phyloP scores from a whole-genome alignment of 352 stramenopile species.

The Thalassiosira livingstoniorum region DNA sequence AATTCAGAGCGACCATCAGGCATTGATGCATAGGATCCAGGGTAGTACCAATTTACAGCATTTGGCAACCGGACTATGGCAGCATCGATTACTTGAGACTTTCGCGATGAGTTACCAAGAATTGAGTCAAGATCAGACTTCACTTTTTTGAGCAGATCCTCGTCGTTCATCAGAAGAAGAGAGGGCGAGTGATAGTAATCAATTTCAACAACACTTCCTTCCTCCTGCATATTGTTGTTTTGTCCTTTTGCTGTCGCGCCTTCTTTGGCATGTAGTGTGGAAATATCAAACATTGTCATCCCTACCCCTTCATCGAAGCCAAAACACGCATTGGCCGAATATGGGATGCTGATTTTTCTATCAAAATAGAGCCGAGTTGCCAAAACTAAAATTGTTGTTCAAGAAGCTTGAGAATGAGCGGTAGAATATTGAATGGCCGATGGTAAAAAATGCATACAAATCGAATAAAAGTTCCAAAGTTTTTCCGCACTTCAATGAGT shows the following conservation, averaged over 20 bases:
- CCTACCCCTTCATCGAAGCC: conserved; percentile 82
- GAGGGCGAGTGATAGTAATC: conserved; percentile 84
- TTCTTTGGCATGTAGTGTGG: conserved; percentile 68
- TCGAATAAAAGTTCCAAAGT: too few relatives aligned
- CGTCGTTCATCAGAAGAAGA: conserved; percentile 75
- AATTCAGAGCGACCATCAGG: conserved; percentile 62
- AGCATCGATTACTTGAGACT: conserved; percentile 71
- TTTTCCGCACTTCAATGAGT: too few relatives aligned
- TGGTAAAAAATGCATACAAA: too few relatives aligned
- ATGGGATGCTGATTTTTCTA: conserved; percentile 64
- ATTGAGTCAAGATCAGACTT: conserved; percentile 75
- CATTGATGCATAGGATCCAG: conserved; percentile 79
- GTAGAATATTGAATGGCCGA: too few relatives aligned
- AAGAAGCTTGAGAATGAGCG: too few relatives aligned
- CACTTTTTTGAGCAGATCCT: conserved; percentile 74
- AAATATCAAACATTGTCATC: conserved; percentile 85
- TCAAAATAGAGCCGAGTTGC: conserved; percentile 82
- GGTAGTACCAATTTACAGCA: conserved; percentile 84
- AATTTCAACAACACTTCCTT: conserved; percentile 75
- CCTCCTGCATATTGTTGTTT: not conserved
- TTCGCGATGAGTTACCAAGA: conserved; percentile 54
- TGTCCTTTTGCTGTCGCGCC: not conserved
- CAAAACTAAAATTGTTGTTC: conserved; percentile 66
- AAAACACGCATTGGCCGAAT: conserved; percentile 85
- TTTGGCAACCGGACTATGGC: conserved; percentile 74